Conservation (phyloP, 148 eudicot genomes). For the Rheum nobile region DNA sequence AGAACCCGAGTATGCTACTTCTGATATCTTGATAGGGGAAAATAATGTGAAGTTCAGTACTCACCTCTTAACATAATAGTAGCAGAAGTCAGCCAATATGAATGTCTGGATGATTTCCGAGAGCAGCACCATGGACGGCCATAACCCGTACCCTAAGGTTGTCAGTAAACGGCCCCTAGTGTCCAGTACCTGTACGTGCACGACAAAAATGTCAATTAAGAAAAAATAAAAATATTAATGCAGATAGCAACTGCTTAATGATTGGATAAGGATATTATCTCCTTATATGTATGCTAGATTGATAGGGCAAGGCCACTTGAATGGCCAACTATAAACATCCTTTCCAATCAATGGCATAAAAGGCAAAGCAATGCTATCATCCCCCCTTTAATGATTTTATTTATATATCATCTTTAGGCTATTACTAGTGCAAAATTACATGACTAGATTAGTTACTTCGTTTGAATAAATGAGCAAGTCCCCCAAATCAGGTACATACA, state of each 20-base stretch:
- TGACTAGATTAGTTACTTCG: neutral
- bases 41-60: neutral
- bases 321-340: neutral
- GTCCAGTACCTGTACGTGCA: slow-evolving; percentile 16
- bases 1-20: neutral
- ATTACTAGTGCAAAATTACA: neutral
- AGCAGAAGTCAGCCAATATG: slow-evolving; percentile 28
- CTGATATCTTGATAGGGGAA: neutral
- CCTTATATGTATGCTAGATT: too few relatives aligned
- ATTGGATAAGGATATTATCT: too few relatives aligned
- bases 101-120: slow-evolving; percentile 23
- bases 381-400: too few relatives aligned
- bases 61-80: slow-evolving; percentile 27
- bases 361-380: too few relatives aligned
- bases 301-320: too few relatives aligned
- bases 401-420: neutral
- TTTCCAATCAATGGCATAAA: neutral
- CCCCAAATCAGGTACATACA: neutral
- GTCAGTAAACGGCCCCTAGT: slow-evolving; percentile 16
- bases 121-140: slow-evolving; percentile 19
- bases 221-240: neutral
- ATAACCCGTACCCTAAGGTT: slow-evolving; percentile 21
- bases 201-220: neutral
- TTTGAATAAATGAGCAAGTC: neutral
- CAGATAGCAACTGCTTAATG: neutral